These are phyloP conservation scores for Eleusine coracana DNA, from an alignment of 176 grass and related monocot genomes.

Conservation along the genomic window DNA sequence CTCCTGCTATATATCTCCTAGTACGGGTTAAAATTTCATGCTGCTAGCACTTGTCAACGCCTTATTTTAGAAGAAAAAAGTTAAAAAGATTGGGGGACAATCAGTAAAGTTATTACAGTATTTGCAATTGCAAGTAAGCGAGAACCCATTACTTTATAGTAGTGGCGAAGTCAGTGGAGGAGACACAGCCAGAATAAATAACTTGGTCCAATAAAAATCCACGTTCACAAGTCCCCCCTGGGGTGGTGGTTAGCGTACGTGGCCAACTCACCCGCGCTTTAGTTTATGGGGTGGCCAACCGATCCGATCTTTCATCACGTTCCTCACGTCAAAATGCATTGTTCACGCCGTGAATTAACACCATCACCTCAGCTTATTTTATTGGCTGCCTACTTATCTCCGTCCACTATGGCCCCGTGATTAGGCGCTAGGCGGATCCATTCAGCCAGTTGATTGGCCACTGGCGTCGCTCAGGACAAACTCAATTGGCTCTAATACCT, in stretches of 20 bases:
- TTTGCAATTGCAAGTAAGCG: background rate
- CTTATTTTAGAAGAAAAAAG: background rate
- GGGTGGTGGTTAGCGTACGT: constrained; percentile 41
- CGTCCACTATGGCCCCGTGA: constrained; percentile 3
- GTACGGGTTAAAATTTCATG: background rate
- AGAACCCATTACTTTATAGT: background rate
- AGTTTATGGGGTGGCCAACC: background rate
- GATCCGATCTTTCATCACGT: constrained; percentile 27
- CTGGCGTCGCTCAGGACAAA: background rate
- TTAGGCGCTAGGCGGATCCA: background rate
- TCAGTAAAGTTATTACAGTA: background rate
- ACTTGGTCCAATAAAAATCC: background rate
- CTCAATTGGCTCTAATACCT: background rate
- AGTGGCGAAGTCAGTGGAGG: constrained; percentile 11
- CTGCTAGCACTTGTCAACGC: background rate
- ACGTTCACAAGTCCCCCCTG: background rate
- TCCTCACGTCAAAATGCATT: constrained; percentile 11
- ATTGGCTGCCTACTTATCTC: background rate
- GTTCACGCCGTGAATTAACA: constrained; percentile 19
- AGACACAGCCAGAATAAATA: background rate
- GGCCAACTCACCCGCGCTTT: constrained; percentile 35
- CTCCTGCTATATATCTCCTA: background rate
- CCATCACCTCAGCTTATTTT: background rate
- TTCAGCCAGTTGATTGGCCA: constrained; percentile 17
- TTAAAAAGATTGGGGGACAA: background rate